Base-by-base conservation (phyloP, 345 rosid species). In the Cardiospermum halicacabum region DNA sequence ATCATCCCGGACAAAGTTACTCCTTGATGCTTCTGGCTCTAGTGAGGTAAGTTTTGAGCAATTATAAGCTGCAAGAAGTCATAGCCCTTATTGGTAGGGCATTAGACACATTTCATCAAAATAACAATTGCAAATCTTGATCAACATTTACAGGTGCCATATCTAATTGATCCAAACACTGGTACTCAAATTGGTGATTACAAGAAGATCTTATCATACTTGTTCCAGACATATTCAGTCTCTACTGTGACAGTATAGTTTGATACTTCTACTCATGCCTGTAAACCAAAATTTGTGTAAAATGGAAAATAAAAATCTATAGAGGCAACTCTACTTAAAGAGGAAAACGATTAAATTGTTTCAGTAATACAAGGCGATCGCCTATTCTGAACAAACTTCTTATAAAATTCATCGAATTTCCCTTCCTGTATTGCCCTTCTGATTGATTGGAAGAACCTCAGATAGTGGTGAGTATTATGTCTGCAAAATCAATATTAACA, bases 161-260 rank as follows among this genome's bases (percentile, higher is more conserved):
- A 69, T 65, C 58, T 90, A 53, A 74, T 90, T 36, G 97, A 90
- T 74, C 95, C 87, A 19, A 90, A 87, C 78, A 87, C 97, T 7
- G 78, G 84, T 27, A 68, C 83, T 48, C 79, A 76, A 28, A 69
- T 75, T 15, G 85, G 88, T 47, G 90, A 87, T 70, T 80, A 84
- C 81, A 69, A 69, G 82, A 74, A 81, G 78, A 85, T 87, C 60
- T 67, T 85, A 65, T 62, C 74, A 22, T 90, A 90, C 70, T 78
- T 90, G 75, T 87, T 87, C 80, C 70, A 74, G 65, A 78, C 87
- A 16, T 90, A 87, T 56, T 77, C 85, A n/a, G 75, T 67, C 40
- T 48, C 77, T 48, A 13, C 58, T 27, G 37, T 43, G 48, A 43
- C 13, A 2, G 48, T 48, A 43, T 78, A 78, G 73, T 64, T 34